phyloP scores from a whole-genome alignment of 331 rosid genomes.

The Quercus lobata region DNA sequence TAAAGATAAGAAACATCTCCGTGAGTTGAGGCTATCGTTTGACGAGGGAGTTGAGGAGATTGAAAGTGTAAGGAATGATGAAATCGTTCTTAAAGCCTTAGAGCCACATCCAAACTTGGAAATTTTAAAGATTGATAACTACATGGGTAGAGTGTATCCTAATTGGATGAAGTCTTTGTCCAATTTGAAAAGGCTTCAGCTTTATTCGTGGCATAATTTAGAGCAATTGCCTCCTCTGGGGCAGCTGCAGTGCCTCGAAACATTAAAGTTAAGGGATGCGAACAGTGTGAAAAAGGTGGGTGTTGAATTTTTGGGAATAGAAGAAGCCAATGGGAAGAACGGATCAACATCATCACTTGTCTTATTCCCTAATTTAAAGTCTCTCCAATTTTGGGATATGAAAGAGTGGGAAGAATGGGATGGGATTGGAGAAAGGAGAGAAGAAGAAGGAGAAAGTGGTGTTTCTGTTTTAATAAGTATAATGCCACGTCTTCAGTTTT shows the following conservation, averaged over 20 bases:
- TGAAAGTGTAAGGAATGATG: not conserved
- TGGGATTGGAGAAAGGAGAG: too few species aligned
- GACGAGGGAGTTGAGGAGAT: not conserved
- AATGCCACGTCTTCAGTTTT: too few species aligned
- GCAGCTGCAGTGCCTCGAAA: not conserved
- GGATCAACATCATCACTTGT: not conserved
- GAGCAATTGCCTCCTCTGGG: not conserved
- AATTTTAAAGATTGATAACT: not conserved
- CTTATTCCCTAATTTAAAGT: not conserved
- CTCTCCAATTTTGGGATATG: accelerated
- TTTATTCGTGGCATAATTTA: accelerated
- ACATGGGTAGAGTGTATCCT: not conserved
- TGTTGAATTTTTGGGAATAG: not conserved
- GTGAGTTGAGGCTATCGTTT: not conserved
- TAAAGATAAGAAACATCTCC: not conserved
- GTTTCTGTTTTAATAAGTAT: too few species aligned
- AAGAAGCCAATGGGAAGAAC: not conserved
- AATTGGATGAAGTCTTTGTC: not conserved
- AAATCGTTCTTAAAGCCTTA: not conserved
- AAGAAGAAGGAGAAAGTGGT: too few species aligned
- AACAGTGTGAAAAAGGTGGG: too few species aligned
- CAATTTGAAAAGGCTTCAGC: not conserved
- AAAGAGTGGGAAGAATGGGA: too few species aligned
- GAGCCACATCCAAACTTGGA: not conserved
- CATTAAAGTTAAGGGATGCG: accelerated